These are phyloP conservation scores for Thermomyces lanuginosus DNA, from an alignment of 2,329 filamentous ascomycete genomes.

Conservation along the genomic window DNA sequence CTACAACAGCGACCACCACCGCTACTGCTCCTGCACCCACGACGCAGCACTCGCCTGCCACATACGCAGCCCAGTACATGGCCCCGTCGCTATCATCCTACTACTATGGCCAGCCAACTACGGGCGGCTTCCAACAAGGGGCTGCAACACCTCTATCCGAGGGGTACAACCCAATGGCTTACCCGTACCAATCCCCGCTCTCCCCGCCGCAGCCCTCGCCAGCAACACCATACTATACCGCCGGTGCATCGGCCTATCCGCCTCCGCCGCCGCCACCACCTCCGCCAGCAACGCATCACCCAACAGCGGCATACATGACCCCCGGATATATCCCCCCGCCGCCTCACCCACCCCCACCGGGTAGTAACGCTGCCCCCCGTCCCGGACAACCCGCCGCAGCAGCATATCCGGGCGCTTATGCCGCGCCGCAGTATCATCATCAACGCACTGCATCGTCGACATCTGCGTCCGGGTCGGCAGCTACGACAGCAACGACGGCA, in stretches of 20 bases:
- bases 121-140: constrained; percentile 25
- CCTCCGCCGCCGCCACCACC: constrained; percentile 52
- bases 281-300: constrained; percentile 35
- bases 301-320: too few species aligned
- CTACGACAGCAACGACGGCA: constrained; percentile 19
- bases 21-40: constrained; percentile 15
- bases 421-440: too few species aligned
- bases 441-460: constrained; percentile 30
- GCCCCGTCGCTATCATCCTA: constrained; percentile 10
- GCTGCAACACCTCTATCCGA: constrained; percentile 27
- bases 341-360: constrained; percentile 50
- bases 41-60: constrained; percentile 21
- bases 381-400: constrained; percentile 32
- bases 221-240: constrained; percentile 19
- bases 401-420: constrained; percentile 44
- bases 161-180: constrained; percentile 36
- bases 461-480: constrained; percentile 22
- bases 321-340: constrained; percentile 53
- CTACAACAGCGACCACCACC: constrained; percentile 14
- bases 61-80: constrained; percentile 22
- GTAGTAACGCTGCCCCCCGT: constrained; percentile 29
- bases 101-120: constrained; percentile 14
- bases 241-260: constrained; percentile 47
- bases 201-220: constrained; percentile 23
- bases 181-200: constrained; percentile 27